These are phyloP conservation scores for Zygosaccharomyces lentus DNA, from an alignment of 805 yeast genomes.

Conservation along the genomic window DNA sequence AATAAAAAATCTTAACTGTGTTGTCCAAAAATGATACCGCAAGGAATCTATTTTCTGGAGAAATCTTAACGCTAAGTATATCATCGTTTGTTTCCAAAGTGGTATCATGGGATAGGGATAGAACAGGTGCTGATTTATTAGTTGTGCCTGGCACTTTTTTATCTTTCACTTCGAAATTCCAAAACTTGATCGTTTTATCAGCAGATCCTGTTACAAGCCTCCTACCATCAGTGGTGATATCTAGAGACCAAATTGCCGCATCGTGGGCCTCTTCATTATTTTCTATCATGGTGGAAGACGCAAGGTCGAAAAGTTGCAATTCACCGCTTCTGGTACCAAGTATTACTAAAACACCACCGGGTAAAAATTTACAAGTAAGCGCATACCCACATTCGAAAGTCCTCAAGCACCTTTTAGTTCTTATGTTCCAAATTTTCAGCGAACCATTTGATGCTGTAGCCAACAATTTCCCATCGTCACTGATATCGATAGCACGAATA, in stretches of 20 bases:
- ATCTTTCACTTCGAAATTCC: slow-evolving; percentile 72
- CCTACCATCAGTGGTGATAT: slow-evolving; percentile 80
- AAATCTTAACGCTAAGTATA: slow-evolving; percentile 69
- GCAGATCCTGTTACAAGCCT: slow-evolving; percentile 88
- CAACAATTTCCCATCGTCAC: slow-evolving; percentile 72
- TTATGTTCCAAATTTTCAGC: slow-evolving; percentile 82
- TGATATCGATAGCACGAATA: slow-evolving; percentile 74
- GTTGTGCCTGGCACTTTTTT: slow-evolving; percentile 69
- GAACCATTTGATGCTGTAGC: slow-evolving; percentile 91
- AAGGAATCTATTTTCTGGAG: slow-evolving; percentile 71
- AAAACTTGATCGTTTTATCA: slow-evolving; percentile 82
- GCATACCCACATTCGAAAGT: slow-evolving; percentile 89
- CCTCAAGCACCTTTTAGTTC: slow-evolving; percentile 69
- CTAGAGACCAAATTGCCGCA: slow-evolving; percentile 87
- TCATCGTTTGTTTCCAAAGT: slow-evolving; percentile 87
- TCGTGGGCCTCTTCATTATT: slow-evolving; percentile 70
- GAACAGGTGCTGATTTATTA: slow-evolving; percentile 42
- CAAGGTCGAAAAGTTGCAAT: slow-evolving; percentile 78
- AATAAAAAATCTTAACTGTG: slow-evolving; percentile 91
- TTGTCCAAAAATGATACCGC: slow-evolving; percentile 86
- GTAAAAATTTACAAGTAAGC: slow-evolving; percentile 71
- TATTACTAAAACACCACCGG: slow-evolving; percentile 85
- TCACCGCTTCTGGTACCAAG: slow-evolving; percentile 87
- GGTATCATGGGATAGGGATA: slow-evolving; percentile 67
- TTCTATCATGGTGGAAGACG: slow-evolving; percentile 71